Evolutionary conservation across 495 filamentous ascomycete species (phyloP), one percentile per base, ranked within the genome.

Genomic region (Penicillium lividum): DNA sequence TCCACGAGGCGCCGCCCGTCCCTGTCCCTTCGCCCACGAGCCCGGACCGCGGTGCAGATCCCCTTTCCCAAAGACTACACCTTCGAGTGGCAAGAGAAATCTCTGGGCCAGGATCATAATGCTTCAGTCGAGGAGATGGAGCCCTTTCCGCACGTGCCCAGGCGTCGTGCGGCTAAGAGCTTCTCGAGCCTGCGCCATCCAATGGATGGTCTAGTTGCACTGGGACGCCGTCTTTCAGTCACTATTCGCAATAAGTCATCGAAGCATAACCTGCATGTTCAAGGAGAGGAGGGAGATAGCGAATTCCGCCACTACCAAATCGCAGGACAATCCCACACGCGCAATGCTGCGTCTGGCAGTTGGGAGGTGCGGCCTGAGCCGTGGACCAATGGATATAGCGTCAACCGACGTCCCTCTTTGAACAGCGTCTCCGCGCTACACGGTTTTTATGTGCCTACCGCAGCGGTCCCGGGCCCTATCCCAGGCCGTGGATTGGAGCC

Each of bases 161-260:
- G 75, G 13, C 74, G 71, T 28, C 75, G 74, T 30, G 56, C 62
- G 28, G 67, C 76, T 38, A 78, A 76, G 56, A 79, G 77, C 64
- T 81, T 80, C 61, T 81, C 78, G 13, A 75, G 64, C 25, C 56
- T 80, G 33, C 73, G 73, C 45, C 75, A 80, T 51, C 72, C 75
- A 5, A 71, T 80, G 51, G 76, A 78, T 54, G 77, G 77, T 1
- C 56, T 80, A 46, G 75, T 73, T 33, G 76, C 76, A 8, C 65
- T 80, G 10, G 75, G 75, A 34, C 77, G 76, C 49, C 75, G 77
- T 5, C 49, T 79, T 48, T 80, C 77, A 2, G 73, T 80, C 29
- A 76, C 72, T 15, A 53, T 80, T 34, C 75, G 77, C 31, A 66
- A 61, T 58, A 79, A 77, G 61, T 69, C 71, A n/a, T 72, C 75